phyloP scores from a whole-genome alignment of 148 eudicot species.

The Chenopodium album region DNA sequence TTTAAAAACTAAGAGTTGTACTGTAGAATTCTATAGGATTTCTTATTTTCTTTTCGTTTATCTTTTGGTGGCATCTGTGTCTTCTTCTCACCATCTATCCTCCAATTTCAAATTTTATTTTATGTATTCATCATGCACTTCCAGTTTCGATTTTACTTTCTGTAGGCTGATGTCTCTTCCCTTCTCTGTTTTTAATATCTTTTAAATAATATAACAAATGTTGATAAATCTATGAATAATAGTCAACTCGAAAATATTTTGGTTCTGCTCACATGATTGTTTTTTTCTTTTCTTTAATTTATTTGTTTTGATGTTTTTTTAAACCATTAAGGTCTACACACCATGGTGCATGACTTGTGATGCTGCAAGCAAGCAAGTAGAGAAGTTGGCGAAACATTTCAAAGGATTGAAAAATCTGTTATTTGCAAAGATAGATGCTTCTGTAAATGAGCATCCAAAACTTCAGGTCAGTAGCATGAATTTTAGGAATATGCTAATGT shows the following conservation, averaged over 20 bases:
- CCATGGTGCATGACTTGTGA: conserved; percentile 91
- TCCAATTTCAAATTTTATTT: background rate
- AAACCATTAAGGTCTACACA: conserved; percentile 60
- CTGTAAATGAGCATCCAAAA: conserved; percentile 81
- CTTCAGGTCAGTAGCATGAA: conserved; percentile 50
- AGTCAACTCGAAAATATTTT: background rate
- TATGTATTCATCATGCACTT: background rate
- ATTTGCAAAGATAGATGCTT: conserved; percentile 82
- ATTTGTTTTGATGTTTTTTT: background rate
- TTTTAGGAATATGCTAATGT: background rate
- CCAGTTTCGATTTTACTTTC: background rate
- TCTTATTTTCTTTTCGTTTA: background rate
- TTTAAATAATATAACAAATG: background rate
- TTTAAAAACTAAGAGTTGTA: background rate
- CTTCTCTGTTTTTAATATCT: background rate
- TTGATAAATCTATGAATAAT: background rate
- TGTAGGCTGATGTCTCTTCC: background rate
- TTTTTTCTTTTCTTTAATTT: background rate
- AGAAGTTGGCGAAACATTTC: conserved; percentile 93
- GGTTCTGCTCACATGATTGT: too few species aligned
- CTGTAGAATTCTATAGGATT: background rate
- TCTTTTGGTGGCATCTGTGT: background rate
- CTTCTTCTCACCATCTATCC: background rate
- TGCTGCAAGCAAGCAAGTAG: conserved; percentile 73
- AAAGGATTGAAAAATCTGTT: conserved; percentile 63